Base-by-base conservation (phyloP, 257 asterid species). In the Lithospermum erythrorhizon region DNA sequence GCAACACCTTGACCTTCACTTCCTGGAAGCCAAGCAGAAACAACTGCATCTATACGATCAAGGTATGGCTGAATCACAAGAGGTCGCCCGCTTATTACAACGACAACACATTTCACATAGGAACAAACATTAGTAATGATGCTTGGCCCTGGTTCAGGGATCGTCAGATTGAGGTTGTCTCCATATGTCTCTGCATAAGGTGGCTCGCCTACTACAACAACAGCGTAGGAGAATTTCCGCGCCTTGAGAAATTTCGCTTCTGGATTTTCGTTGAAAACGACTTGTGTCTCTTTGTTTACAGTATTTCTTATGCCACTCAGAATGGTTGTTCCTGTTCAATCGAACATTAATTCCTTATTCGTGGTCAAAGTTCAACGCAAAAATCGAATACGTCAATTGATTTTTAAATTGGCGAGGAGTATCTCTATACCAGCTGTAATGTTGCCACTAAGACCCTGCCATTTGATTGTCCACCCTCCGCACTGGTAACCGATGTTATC, bases 401-500 rank as follows among this genome's bases (percentile, higher is more conserved):
- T n/a, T n/a, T n/a, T n/a, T n/a, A n/a, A n/a, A n/a, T n/a, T n/a
- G n/a, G n/a, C n/a, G n/a, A n/a, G n/a, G n/a, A n/a, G n/a, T n/a
- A n/a, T n/a, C n/a, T n/a, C n/a, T n/a, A n/a, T 68, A 82, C 83
- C 85, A 30, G 58, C 29, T 25, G 87, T 84, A 21, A 57, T 73
- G 64, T 82, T 66, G 35, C 83, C 85, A 0, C 71, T 55, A 4
- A 6, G 64, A 4, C 83, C 86, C 9, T 68, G 53, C 90, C 88
- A 83, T 24, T 62, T 66, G 9, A 85, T 81, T 11, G 90, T 82
- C 95, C 95, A 85, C 54, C 90, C 90, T 41, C 94, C 94, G 21
- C 87, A 80, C 63, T 85, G 90, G 7, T 74, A 70, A 5, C 94
- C 94, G 11, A 83, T 70, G 51, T 85, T 67, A 18, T 85, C 1